Percentiles rank a stretch among this genome's conserved stretches.
Conservation (phyloP, 805 yeast genomes). For the Nakazawaea wyomingensis region DNA sequence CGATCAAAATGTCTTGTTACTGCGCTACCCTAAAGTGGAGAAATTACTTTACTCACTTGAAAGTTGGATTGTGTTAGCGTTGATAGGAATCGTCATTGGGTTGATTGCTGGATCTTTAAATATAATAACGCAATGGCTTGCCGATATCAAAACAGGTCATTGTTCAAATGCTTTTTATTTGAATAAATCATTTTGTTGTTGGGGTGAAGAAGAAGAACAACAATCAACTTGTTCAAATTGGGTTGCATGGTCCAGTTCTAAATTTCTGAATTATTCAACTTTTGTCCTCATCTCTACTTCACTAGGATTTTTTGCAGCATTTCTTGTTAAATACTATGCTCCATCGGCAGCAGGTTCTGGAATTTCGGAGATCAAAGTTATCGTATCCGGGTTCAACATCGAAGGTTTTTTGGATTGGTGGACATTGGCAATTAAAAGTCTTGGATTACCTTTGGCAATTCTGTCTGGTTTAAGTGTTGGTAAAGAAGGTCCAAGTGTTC, state of each 20-base stretch:
- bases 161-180: conserved; percentile 68
- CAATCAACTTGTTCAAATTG: conserved; percentile 69
- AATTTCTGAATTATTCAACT: conserved; percentile 44
- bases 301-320: conserved; percentile 63
- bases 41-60: conserved; percentile 35
- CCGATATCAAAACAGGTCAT: conserved; percentile 71
- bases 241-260: conserved; percentile 55
- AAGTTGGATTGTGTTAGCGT: conserved; percentile 69
- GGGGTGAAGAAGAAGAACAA: conserved; percentile 44
- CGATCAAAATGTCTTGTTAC: conserved; percentile 15
- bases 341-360: conserved; percentile 98
- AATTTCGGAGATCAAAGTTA: conserved; percentile 92
- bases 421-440: conserved; percentile 69
- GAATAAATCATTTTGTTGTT: conserved; percentile 77
- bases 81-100: conserved; percentile 77
- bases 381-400: conserved; percentile 83
- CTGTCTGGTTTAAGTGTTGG: conserved; percentile 93
- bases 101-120: conserved; percentile 76
- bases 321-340: conserved; percentile 63
- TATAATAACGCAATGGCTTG: conserved; percentile 81
- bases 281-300: conserved; percentile 55
- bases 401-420: conserved; percentile 69
- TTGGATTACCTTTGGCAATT: conserved; percentile 84
- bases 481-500: conserved; percentile 97
- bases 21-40: conserved; percentile 17